These are phyloP conservation scores for Kwoniella mangroviensis DNA, from an alignment of 768 basidiomycete species.

Conservation along the genomic window DNA sequence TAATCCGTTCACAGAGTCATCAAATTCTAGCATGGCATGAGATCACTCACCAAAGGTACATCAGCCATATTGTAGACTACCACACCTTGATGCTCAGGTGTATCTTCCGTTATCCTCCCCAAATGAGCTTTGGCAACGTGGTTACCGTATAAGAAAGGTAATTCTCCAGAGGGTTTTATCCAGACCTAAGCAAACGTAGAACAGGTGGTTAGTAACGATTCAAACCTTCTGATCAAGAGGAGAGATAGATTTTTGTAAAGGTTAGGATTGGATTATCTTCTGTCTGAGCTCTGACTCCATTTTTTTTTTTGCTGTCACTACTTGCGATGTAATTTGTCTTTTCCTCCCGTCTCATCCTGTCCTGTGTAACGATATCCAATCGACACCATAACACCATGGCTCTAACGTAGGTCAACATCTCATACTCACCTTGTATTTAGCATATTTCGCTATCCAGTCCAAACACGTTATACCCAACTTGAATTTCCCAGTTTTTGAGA, in stretches of 20 bases:
- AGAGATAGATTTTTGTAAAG: no score
- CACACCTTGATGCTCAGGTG: slow-evolving; percentile 97
- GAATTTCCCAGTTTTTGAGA: slow-evolving; percentile 96
- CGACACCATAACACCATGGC: background rate
- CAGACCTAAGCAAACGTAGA: slow-evolving; percentile 66
- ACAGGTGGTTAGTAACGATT: background rate
- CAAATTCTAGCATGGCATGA: background rate
- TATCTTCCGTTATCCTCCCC: slow-evolving; percentile 98
- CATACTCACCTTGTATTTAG: slow-evolving; percentile 85
- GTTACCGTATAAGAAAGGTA: slow-evolving; percentile 99
- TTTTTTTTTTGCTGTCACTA: no score
- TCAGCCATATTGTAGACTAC: slow-evolving; percentile 96
- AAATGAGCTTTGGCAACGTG: slow-evolving; percentile 98
- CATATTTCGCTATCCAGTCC: slow-evolving; percentile 92
- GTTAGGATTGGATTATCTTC: no score
- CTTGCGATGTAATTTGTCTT: no score
- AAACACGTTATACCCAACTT: slow-evolving; percentile 92
- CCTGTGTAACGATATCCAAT: background rate
- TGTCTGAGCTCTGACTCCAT: no score
- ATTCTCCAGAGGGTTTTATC: slow-evolving; percentile 99
- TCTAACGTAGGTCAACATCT: background rate
- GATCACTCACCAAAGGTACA: slow-evolving; percentile 74
- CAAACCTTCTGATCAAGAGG: no score
- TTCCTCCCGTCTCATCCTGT: no score
- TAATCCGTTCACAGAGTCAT: background rate